Base-by-base conservation (phyloP, 768 basidiomycete genomes). In the Favolaschia claudopus region DNA sequence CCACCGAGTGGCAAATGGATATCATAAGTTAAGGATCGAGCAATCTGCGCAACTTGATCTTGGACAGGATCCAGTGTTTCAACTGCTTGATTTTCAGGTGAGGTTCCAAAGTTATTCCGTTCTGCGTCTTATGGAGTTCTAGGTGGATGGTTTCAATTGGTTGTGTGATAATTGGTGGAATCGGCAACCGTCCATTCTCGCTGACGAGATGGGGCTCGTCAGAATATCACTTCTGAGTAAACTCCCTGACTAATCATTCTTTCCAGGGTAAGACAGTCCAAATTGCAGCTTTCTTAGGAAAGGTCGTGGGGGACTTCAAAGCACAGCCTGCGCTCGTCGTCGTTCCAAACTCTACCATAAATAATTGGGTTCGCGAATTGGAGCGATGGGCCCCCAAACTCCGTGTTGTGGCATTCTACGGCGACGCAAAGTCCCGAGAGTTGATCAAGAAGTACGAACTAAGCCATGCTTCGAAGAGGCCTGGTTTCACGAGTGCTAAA, bases 181-280 rank as follows among this genome's bases (percentile, higher is more conserved):
- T 62, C 82, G 79, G 38, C 93, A 93, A 60, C 85, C 87, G 38
- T 93, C 89, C 60, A 96, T 96, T 61, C 83, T 99, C 19, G 96
- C 97, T 4, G 97, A 99, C 70, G 97, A 99, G 73, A 99, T 99
- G 97, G 95, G 95, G 56, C 75, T 95, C 70, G 94, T 93, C 72
- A 48, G 69, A n/a, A n/a, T n/a, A n/a, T n/a, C n/a, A n/a, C n/a
- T n/a, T n/a, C n/a, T 64, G 49, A 27, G 63, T 31, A 42, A 54
- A 22, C 54, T n/a, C 12, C 34, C n/a, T 19, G 22, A 43, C 33
- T 32, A 51, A 53, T 50, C 32, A 43, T 62, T 48, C 42, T 57
- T 34, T 60, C 14, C 60, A 94, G 89, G 92, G 93, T 0, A 95
- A 93, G 79, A 99, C 96, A 0, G 92, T 98, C 2, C 96, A 97